These are phyloP conservation scores for Cladosporium sp. DNA, from an alignment of 2,329 filamentous ascomycete genomes.

Conservation along the genomic window DNA sequence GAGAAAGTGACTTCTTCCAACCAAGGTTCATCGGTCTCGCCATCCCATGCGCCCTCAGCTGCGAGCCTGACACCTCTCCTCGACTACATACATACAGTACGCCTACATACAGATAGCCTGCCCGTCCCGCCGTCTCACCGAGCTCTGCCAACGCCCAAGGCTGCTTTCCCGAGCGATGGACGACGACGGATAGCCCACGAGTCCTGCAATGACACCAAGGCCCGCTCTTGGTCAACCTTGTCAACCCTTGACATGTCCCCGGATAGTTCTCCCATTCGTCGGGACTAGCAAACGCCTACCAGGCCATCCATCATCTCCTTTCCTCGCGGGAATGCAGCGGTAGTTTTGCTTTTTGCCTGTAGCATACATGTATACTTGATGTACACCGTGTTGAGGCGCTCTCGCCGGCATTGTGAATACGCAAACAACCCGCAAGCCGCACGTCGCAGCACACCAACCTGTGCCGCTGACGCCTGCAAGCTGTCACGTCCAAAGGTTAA, in stretches of 20 bases:
- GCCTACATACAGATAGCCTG: background rate
- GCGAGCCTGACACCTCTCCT: conserved; percentile 11
- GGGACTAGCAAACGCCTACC: conserved; percentile 1
- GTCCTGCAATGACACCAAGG: conserved; percentile 6
- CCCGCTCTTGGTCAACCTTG: conserved; percentile 2
- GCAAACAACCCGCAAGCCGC: background rate
- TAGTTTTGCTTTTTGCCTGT: background rate
- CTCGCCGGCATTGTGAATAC: background rate
- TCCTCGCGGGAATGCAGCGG: background rate
- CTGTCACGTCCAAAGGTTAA: conserved; percentile 8
- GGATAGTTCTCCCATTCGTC: conserved; percentile 7
- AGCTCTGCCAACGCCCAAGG: background rate
- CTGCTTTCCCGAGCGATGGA: conserved; percentile 1
- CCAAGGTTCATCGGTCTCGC: background rate
- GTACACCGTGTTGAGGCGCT: background rate
- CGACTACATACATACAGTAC: background rate
- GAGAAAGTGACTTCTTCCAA: background rate
- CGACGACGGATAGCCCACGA: background rate
- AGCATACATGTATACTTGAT: background rate
- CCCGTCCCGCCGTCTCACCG: background rate
- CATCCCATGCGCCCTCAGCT: conserved; percentile 10
- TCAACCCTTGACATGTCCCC: conserved; percentile 5
- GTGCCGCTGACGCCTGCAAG: conserved; percentile 1
- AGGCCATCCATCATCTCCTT: conserved; percentile 2
- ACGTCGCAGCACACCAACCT: background rate